Percentiles rank a stretch among this genome's conserved stretches.
phyloP scores from a whole-genome alignment of 2,329 filamentous ascomycete species.

The Aspergillus alliaceus region DNA sequence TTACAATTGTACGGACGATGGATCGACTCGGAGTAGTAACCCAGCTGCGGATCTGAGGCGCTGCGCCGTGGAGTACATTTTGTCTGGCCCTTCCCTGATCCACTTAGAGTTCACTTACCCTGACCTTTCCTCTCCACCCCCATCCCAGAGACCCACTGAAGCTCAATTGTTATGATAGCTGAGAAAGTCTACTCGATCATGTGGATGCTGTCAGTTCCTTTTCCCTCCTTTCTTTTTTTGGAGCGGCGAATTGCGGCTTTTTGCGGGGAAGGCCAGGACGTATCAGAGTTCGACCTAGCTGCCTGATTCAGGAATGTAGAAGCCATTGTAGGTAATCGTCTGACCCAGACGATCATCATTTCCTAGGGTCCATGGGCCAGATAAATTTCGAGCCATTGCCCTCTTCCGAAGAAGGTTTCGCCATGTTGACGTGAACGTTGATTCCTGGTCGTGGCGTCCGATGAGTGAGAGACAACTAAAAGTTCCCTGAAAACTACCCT shows the following conservation, averaged over 20 bases:
- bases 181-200: slow-evolving; percentile 24
- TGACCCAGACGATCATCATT: slow-evolving; percentile 24
- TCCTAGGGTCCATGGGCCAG: slow-evolving; percentile 12
- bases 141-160: slow-evolving; percentile 17
- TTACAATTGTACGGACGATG: slow-evolving; percentile 13
- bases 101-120: slow-evolving; percentile 17
- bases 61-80: not conserved
- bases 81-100: slow-evolving; percentile 1
- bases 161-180: slow-evolving; percentile 21
- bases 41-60: slow-evolving; percentile 18
- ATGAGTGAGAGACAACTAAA: slow-evolving; percentile 13
- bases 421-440: slow-evolving; percentile 17
- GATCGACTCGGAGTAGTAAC: not conserved
- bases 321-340: slow-evolving; percentile 24
- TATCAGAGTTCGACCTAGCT: slow-evolving; percentile 24
- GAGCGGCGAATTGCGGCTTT: slow-evolving; percentile 29
- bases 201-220: slow-evolving; percentile 26
- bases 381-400: slow-evolving; percentile 24
- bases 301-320: slow-evolving; percentile 20
- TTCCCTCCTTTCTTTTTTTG: slow-evolving; percentile 20
- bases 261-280: slow-evolving; percentile 27
- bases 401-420: slow-evolving; percentile 13
- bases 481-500: slow-evolving; percentile 12
- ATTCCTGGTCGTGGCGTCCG: slow-evolving; percentile 15
- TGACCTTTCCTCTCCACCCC: slow-evolving; percentile 15